Evolutionary conservation across 75 land plant genomes (phyloP), one percentile per base, ranked within the genome.

Genomic region (Larix kaempferi): DNA sequence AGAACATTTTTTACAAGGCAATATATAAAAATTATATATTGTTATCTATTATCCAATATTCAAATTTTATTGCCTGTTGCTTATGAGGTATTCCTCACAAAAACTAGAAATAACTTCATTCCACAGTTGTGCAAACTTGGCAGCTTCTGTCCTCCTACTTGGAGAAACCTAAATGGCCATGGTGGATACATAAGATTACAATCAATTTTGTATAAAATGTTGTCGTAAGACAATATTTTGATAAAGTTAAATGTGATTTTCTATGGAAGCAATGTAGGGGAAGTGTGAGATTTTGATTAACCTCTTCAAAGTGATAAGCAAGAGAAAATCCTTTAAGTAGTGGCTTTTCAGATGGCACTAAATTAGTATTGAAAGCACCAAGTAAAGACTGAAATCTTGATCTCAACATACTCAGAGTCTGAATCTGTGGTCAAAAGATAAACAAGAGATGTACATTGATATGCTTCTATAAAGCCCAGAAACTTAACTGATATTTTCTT

Each of bases 121-220:
- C 99, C 99, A 98, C 55, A 98, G 76, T 84, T 95, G 99, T 79
- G 98, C 88, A 87, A 98, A 98, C 75, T 89, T 95, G 74, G 99
- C 95, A 77, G 99, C 99, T 78, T 98, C 87, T 37, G 84, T 89
- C 88, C 92, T 91, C 66, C 78, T 88, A 75, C 83, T 86, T 79
- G 88, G 86, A 54, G 86, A 61, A 66, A 78, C 88, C 92, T 90
- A 72, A 22, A 77, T n/a, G 59, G 17, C 41, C 39, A 74, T 23
- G 52, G 74, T 49, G 21, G 21, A 26, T 16, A 74, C 52, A 27
- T 74, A 54, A 13, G 58, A 55, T 49, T 35, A 74, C 23, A 55
- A 74, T 74, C 27, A 52, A 54, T 25, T 74, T 44, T 7, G 52
- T 44, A 44, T 8, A 44, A 44, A 44, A 10, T 44, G 52, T 44